Base-by-base conservation (phyloP, 2,329 filamentous ascomycete genomes). In the Pyrenochaeta sp. region DNA sequence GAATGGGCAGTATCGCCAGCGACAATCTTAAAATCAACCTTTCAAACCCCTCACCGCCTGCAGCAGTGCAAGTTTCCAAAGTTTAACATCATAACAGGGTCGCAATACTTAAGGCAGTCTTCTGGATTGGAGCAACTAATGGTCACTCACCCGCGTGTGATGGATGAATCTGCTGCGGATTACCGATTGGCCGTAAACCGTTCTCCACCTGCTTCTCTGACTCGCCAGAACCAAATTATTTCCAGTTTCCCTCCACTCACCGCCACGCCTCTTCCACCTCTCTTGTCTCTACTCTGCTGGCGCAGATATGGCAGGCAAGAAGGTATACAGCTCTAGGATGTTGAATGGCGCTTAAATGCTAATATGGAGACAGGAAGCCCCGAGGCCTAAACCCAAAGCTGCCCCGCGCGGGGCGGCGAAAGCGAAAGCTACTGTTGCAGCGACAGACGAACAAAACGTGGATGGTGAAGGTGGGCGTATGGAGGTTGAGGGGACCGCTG, bases 251-350 rank as follows among this genome's bases (percentile, higher is more conserved):
- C 49, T 42, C 52, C 49, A 56, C 58, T 51, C 45, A 35, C 51
- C 51, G 45, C 45, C 54, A 45, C 50, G 49, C 61, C 54, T 41
- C 45, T 50, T 20, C 33, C 37, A 54, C 41, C 55, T 56, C 40
- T 53, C 41, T 41, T 50, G 56, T 54, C 42, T 49, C 48, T 49
- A 42, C 43, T 50, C 42, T 32, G 37, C 49, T 33, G 47, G 39
- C 46, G 50, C 65, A 67, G 55, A 54, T 30, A 74, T 74, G 71
- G 69, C 64, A 59, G 68, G 63, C 60, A 70, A 65, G 49, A 72
- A 70, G 63, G 71, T 70, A 59, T 2, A 43, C 3, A 15, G 15
- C 20, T 31, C 12, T 1, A 3, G 35, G 15, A 7, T 9, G 11
- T 3, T n/a, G 7, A 29, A 9, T 15, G 9, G 6, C 32, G 14